These are phyloP conservation scores for Zymoseptoria brevis DNA, from an alignment of 2,329 filamentous ascomycete genomes.

Conservation along the genomic window DNA sequence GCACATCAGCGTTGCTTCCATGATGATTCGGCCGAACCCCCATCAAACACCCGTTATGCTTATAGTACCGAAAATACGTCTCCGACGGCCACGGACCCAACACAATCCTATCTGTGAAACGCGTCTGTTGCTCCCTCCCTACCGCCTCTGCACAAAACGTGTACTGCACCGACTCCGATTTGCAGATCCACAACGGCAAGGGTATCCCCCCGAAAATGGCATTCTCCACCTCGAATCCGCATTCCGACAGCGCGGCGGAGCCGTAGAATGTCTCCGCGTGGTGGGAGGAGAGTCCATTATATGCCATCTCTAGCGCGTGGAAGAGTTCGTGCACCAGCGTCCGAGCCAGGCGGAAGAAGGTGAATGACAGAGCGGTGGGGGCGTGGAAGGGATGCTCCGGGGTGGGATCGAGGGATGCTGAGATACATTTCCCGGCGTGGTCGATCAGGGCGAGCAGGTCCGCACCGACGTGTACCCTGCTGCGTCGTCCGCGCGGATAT, in stretches of 20 bases:
- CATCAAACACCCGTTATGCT: too few species aligned
- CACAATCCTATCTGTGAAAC: too few species aligned
- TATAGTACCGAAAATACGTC: too few species aligned
- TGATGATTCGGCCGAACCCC: too few species aligned
- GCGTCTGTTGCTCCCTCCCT: too few species aligned
- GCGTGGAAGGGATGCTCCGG: not conserved
- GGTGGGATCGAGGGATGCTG: not conserved
- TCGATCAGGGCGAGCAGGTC: not conserved
- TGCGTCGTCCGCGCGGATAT: not conserved
- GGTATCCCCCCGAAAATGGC: conserved; percentile 1
- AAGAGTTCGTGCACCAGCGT: not conserved
- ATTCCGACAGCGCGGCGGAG: not conserved
- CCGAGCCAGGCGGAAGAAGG: not conserved
- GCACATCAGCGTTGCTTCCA: not conserved
- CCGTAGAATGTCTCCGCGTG: not conserved
- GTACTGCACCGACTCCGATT: too few species aligned
- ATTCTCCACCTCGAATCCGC: conserved; percentile 1
- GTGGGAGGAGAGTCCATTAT: not conserved
- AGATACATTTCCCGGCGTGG: not conserved
- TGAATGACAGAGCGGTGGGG: not conserved
- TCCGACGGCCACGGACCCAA: too few species aligned
- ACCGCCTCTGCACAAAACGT: too few species aligned
- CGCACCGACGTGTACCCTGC: not conserved
- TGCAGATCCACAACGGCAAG: too few species aligned
- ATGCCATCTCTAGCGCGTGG: not conserved